These are phyloP conservation scores for Diaporthe velutina DNA, from an alignment of 2,329 filamentous ascomycete species.

Conservation along the genomic window DNA sequence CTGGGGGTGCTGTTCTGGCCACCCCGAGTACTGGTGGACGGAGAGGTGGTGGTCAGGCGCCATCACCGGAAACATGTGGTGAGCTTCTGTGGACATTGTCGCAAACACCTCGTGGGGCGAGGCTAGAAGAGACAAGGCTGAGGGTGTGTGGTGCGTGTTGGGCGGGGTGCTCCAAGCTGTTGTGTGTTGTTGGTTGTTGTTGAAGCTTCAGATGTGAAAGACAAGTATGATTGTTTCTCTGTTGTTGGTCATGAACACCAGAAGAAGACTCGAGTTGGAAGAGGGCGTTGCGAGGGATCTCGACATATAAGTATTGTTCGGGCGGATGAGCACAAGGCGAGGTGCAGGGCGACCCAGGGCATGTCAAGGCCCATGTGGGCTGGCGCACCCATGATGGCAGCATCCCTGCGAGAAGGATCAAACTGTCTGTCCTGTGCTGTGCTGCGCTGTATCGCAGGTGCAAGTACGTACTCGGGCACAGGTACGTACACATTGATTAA, in stretches of 20 bases:
- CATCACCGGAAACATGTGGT: slow-evolving; percentile 40
- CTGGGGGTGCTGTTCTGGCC: slow-evolving; percentile 37
- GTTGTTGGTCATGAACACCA: slow-evolving; percentile 1
- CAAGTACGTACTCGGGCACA: background rate
- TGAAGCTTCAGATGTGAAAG: slow-evolving; percentile 8
- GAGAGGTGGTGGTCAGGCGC: slow-evolving; percentile 36
- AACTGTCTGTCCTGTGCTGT: slow-evolving; percentile 21
- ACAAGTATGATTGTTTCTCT: slow-evolving; percentile 13
- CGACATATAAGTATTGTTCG: slow-evolving; percentile 33
- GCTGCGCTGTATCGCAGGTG: background rate
- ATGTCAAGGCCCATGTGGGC: slow-evolving; percentile 27
- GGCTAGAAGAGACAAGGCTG: slow-evolving; percentile 28
- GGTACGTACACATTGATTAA: background rate
- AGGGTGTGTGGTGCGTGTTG: slow-evolving; percentile 6
- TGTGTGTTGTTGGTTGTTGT: background rate
- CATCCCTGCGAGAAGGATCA: slow-evolving; percentile 30
- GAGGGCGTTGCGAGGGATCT: slow-evolving; percentile 30
- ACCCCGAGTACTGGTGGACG: slow-evolving; percentile 39
- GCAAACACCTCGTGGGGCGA: slow-evolving; percentile 4
- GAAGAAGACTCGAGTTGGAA: slow-evolving; percentile 18
- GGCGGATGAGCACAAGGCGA: slow-evolving; percentile 14
- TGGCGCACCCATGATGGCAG: slow-evolving; percentile 14
- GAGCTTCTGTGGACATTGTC: slow-evolving; percentile 39
- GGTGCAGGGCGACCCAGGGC: slow-evolving; percentile 21
- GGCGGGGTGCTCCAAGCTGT: background rate